Evolutionary conservation across 2,329 filamentous ascomycete genomes (phyloP), one percentile per base, ranked within the genome.

Genomic region (Blumeria graminis): DNA sequence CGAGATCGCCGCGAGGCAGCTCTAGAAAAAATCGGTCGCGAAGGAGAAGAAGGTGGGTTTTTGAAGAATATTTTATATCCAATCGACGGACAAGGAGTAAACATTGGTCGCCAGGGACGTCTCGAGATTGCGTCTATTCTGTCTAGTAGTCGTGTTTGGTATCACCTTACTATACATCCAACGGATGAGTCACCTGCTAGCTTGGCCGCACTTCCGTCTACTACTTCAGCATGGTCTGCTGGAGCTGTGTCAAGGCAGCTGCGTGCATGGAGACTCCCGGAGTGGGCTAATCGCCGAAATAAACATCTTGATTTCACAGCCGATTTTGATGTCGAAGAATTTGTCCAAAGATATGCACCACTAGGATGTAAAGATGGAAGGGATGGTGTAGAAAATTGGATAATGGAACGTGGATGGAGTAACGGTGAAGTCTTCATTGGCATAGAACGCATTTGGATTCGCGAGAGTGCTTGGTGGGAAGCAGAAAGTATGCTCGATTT

Each of bases 401-500:
- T 93, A 57, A 76, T 96, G 54, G 89, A 96, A 69, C 81, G 92
- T 58, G 92, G 92, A 1, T 98, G 92, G 92, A 95, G 87, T 70
- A 98, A 98, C 63, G 92, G 92, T 41, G 92, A 96, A 69, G 88
- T 96, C 1, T 80, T 94, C 5, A 74, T 96, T 35, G 92, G 92
- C 56, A 82, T 81, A 57, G 88, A 96, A 68, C 84, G 92, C 35
- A 81, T 98, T 45, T 98, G 92, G 92, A 89, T 96, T 73, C 80
- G 90, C 54, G 92, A 98, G 69, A 76, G 73, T 57, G 85, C 89
- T 1, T 98, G 92, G 90, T 96, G 90, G 90, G 90, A 96, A 69
- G 90, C 89, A 5, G 92, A 98, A 70, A 86, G 79, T 59, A 94
- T 95, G 84, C 80, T 96, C 33, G 92, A 98, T 65, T 74, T 93